Evolutionary conservation across 768 basidiomycete genomes (phyloP).

Genomic region (Nidula microcarpa): DNA sequence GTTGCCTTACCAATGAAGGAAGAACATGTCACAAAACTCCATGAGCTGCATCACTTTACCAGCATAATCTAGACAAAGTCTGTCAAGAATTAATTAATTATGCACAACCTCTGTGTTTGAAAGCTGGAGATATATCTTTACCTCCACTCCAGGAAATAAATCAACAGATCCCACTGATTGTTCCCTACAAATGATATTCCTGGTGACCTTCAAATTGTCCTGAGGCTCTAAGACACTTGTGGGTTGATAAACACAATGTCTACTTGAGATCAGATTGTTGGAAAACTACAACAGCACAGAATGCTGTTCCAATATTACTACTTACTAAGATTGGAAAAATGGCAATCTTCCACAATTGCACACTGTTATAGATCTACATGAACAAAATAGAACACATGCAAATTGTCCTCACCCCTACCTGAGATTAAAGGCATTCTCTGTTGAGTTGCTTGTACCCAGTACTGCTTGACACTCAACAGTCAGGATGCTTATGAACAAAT

Average conservation of each 20-base stretch:
- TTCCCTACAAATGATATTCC: slow-evolving; percentile 20
- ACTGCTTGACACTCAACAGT: slow-evolving; percentile 32
- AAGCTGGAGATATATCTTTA: slow-evolving; percentile 14
- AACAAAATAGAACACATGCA: slow-evolving; percentile 35
- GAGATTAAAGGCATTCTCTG: slow-evolving; percentile 34
- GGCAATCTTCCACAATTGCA: slow-evolving; percentile 12
- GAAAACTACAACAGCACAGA: slow-evolving; percentile 25
- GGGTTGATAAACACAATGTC: slow-evolving; percentile 22
- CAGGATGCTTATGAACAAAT: slow-evolving; percentile 42
- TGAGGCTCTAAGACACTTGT: slow-evolving; percentile 26
- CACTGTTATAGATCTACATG: slow-evolving; percentile 30
- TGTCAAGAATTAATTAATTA: slow-evolving; percentile 16
- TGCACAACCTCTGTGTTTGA: slow-evolving; percentile 14
- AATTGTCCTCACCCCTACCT: slow-evolving; percentile 33
- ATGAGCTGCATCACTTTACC: slow-evolving; percentile 4
- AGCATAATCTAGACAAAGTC: slow-evolving; percentile 9
- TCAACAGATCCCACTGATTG: slow-evolving; percentile 35
- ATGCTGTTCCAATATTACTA: slow-evolving; percentile 29
- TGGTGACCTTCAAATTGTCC: slow-evolving; percentile 35
- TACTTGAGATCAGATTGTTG: slow-evolving; percentile 23
- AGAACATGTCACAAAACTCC: slow-evolving; percentile 6
- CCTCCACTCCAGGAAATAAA: slow-evolving; percentile 32
- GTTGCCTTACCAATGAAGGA: slow-evolving; percentile 11
- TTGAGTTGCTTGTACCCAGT: slow-evolving; percentile 21
- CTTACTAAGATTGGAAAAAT: slow-evolving; percentile 22